Conservation (phyloP, 768 basidiomycete species). For the Daedaleopsis sinensis region DNA sequence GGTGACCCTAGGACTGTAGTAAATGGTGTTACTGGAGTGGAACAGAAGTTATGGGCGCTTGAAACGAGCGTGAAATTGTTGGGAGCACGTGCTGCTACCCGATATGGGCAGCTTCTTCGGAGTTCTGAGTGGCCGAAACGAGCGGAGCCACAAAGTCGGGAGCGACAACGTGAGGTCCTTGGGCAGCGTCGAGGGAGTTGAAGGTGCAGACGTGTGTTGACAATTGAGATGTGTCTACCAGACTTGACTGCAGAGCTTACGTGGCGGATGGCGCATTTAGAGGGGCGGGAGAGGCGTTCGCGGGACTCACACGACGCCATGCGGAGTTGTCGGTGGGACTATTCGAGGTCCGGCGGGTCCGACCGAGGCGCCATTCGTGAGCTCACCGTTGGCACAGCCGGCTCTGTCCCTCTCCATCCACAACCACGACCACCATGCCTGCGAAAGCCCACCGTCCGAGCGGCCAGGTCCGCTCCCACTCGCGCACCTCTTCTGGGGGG, state of each 20-base stretch:
- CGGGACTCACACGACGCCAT: background rate
- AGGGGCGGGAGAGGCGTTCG: background rate
- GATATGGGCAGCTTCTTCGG: background rate
- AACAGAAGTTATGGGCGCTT: constrained; percentile 7
- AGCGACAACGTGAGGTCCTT: background rate
- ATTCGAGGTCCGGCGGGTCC: background rate
- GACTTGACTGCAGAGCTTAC: background rate
- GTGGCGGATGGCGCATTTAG: background rate
- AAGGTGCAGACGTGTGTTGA: too few species aligned
- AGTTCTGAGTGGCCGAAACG: background rate
- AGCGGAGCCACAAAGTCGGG: constrained; percentile 1
- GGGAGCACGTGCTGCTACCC: constrained; percentile 13
- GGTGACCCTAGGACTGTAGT: background rate
- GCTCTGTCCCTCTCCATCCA: constrained; percentile 7
- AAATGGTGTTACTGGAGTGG: too few species aligned
- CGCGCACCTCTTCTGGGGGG: constrained; percentile 59
- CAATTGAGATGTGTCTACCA: background rate
- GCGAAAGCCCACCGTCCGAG: constrained; percentile 52
- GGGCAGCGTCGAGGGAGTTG: too few species aligned
- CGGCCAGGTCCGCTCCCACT: constrained; percentile 60
- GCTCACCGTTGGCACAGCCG: constrained; percentile 4
- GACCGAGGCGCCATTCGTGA: constrained; percentile 8
- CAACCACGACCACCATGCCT: constrained; percentile 43
- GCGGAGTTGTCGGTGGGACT: constrained; percentile 3
- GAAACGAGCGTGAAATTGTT: constrained; percentile 2